These are phyloP conservation scores for Daldinia decipiens DNA, from an alignment of 495 filamentous ascomycete genomes.

Conservation along the genomic window DNA sequence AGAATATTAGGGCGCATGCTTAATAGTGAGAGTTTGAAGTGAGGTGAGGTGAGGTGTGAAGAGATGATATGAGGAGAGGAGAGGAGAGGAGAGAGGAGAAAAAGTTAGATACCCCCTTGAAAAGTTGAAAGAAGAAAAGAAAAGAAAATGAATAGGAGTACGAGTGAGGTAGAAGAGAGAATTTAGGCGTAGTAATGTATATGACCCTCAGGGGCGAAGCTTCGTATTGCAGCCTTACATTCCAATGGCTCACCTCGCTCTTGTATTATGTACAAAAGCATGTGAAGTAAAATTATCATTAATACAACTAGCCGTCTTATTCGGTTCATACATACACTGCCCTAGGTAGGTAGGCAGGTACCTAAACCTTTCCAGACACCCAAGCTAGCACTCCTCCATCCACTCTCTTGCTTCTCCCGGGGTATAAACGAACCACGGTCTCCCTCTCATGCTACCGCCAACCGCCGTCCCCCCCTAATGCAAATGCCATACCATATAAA, in stretches of 20 bases:
- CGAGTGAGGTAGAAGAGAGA: neutral
- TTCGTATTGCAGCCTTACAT: neutral
- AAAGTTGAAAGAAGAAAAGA: neutral
- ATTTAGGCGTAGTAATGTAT: neutral
- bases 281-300: too few species aligned
- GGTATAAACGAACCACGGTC: constrained; percentile 18
- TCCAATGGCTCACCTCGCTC: too few species aligned
- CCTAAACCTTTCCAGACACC: neutral
- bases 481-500: neutral
- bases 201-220: neutral
- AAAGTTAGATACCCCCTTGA: constrained; percentile 20
- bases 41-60: neutral
- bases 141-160: neutral
- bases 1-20: constrained; percentile 53
- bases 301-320: too few species aligned
- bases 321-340: too few species aligned
- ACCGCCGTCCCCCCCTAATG: neutral
- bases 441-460: neutral
- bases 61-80: neutral
- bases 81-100: neutral
- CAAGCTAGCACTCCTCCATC: neutral
- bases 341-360: too few species aligned
- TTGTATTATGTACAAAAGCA: too few species aligned
- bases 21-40: constrained; percentile 13
- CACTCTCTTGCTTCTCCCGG: neutral